Base-by-base conservation (phyloP, 352 stramenopile species). In the Aphanomyces stellatus region DNA sequence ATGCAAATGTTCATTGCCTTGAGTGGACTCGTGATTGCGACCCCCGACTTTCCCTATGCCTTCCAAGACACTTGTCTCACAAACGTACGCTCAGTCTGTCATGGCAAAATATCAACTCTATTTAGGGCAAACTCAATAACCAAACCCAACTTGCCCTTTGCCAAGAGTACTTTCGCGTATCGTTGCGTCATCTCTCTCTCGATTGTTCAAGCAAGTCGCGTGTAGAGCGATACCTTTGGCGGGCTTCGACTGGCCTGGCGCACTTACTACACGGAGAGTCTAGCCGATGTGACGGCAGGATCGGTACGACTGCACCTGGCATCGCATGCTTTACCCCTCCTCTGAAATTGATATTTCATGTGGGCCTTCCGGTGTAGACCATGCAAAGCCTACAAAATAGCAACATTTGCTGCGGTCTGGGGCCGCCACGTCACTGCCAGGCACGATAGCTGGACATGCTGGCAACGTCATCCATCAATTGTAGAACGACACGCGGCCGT, bases 41-140 rank as follows among this genome's bases (percentile, higher is more conserved):
- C n/a, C 6, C 60, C 60, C 2, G 60, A 67, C 48, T 59, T 42
- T n/a, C 8, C 60, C 8, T 67, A 67, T 33, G 43, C 8, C 8
- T 40, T 57, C 28, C 60, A 67, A 46, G 60, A 67, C 19, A 17
- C 17, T 13, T 67, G 60, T 43, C 48, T 67, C 13, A 67, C 60
- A n/a, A 67, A 59, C 0, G 60, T 67, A 59, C 24, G 41, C 28
- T n/a, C n/a, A n/a, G n/a, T n/a, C n/a, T n/a, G n/a, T n/a, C n/a
- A n/a, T n/a, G n/a, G n/a, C n/a, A n/a, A n/a, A n/a, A 17, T 4
- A 33, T 19, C 51, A 3, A 41, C 35, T 33, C 5, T 13, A 19
- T 62, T n/a, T 56, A 67, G 60, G 37, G n/a, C 27, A 25, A 41
- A 24, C 10, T 67, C 2, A 37, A 57, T 41, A 67, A 67, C 34